A percentile compares a stretch with the other conserved stretches of the same genome.
phyloP scores from a whole-genome alignment of 495 filamentous ascomycete species.

The Talaromyces nanjingensis region DNA sequence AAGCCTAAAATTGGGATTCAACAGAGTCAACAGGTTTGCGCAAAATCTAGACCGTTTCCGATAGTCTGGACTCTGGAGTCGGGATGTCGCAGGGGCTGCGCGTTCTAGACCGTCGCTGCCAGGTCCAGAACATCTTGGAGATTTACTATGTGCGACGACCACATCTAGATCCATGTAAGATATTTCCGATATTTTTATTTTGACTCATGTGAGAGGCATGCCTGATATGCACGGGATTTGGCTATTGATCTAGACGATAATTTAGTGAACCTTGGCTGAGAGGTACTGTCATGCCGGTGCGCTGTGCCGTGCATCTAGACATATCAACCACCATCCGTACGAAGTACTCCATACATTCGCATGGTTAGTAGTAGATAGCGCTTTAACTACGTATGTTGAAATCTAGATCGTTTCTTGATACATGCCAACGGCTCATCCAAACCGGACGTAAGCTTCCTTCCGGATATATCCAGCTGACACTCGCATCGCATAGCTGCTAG shows the following conservation, averaged over 20 bases:
- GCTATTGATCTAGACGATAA: background rate
- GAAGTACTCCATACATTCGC: background rate
- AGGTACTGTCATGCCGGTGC: too few species aligned
- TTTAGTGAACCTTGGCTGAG: too few species aligned
- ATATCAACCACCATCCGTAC: background rate
- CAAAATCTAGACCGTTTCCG: background rate
- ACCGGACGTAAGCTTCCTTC: background rate
- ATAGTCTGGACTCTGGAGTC: background rate
- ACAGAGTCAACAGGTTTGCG: background rate
- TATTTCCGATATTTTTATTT: background rate
- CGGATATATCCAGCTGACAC: background rate
- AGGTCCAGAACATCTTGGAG: background rate
- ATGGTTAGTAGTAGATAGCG: background rate
- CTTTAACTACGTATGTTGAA: too few species aligned
- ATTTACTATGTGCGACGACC: background rate
- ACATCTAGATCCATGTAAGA: background rate
- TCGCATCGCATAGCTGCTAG: background rate
- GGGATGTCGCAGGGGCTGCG: background rate
- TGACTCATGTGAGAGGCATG: background rate
- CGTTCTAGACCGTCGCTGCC: background rate
- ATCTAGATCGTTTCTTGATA: too few species aligned
- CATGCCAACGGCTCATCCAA: background rate
- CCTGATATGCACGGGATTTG: background rate
- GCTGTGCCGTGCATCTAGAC: background rate
- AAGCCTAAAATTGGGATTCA: background rate